phyloP scores from a whole-genome alignment of 805 yeast genomes.

The Tetrapisispora arboricola region DNA sequence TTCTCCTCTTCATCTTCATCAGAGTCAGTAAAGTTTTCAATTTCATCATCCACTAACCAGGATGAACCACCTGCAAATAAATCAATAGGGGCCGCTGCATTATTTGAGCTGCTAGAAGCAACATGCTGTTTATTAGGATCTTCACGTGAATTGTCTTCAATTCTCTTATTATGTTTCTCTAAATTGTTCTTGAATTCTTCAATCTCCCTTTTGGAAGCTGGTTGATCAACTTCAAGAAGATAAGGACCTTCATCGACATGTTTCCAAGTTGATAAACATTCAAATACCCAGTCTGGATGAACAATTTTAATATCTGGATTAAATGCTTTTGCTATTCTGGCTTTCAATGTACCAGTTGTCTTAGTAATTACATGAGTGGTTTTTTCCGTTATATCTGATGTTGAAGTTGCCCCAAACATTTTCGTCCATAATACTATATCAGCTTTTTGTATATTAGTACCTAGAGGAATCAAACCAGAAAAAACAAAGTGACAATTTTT shows the following conservation, averaged over 20 bases:
- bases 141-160: constrained; percentile 26
- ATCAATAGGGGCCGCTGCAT: constrained; percentile 9
- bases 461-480: constrained; percentile 87
- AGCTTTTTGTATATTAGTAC: constrained; percentile 57
- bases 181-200: constrained; percentile 24
- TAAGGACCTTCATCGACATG: constrained; percentile 54
- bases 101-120: constrained; percentile 5
- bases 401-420: constrained; percentile 83
- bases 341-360: constrained; percentile 74
- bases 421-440: constrained; percentile 89
- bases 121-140: constrained; percentile 6
- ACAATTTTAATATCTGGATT: constrained; percentile 63
- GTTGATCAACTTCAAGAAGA: constrained; percentile 41
- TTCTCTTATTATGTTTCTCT: constrained; percentile 30
- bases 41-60: constrained; percentile 27
- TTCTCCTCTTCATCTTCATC: constrained; percentile 17
- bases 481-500: constrained; percentile 61
- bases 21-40: constrained; percentile 18
- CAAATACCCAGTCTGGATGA: constrained; percentile 86
- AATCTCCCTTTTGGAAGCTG: constrained; percentile 35
- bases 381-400: constrained; percentile 52
- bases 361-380: constrained; percentile 88
- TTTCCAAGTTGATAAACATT: constrained; percentile 72
- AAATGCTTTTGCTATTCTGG: constrained; percentile 62
- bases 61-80: constrained; percentile 25